Conservation (phyloP, 2,329 filamentous ascomycete genomes). For the Trichoderma sp. region DNA sequence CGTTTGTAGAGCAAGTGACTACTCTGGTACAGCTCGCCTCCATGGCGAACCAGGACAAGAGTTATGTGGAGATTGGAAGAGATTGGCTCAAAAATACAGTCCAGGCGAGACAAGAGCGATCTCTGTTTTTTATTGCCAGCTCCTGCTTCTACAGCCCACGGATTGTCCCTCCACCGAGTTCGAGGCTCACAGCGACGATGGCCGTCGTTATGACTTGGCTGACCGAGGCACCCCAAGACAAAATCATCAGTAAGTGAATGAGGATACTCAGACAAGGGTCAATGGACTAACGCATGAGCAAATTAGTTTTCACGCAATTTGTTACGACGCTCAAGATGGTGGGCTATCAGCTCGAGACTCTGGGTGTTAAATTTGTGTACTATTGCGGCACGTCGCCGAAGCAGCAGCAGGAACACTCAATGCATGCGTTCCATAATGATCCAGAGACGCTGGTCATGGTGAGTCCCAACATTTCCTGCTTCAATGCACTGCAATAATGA, state of each 20-base stretch:
- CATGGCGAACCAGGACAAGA: fast-evolving
- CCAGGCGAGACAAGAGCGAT: not conserved
- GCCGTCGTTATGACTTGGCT: conserved; percentile 35
- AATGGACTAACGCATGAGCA: not conserved
- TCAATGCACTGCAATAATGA: not conserved
- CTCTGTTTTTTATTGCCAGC: not conserved
- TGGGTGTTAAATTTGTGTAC: not conserved
- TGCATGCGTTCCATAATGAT: not conserved
- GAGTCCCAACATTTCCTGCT: not conserved
- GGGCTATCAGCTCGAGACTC: not conserved
- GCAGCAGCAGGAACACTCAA: not conserved
- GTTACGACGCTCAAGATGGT: not conserved
- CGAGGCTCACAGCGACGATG: conserved; percentile 29
- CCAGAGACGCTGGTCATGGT: not conserved
- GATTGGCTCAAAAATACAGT: conserved; percentile 23
- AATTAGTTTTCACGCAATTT: not conserved
- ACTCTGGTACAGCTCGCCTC: conserved; percentile 12
- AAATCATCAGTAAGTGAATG: conserved; percentile 39
- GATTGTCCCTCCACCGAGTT: conserved; percentile 33
- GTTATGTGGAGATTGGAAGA: conserved; percentile 25
- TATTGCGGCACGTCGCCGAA: not conserved
- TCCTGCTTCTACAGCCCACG: not conserved
- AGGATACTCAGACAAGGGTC: not conserved
- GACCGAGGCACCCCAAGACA: conserved; percentile 34
- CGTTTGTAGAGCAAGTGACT: not conserved